Conservation (phyloP, 805 yeast genomes). For the Candida tibetensis region DNA sequence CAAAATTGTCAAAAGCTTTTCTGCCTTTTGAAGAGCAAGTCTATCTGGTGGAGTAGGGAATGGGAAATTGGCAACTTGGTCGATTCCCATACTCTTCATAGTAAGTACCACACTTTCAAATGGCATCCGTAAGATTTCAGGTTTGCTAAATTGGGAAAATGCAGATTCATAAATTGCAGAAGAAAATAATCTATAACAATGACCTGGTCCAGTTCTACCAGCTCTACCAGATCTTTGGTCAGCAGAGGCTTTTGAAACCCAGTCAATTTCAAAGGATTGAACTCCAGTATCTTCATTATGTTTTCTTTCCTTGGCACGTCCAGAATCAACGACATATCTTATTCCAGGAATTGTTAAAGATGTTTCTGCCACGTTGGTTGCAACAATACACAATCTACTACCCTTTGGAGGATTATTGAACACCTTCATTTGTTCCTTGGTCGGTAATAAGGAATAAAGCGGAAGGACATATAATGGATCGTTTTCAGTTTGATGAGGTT, state of each 20-base stretch:
- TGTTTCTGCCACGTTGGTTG: constrained; percentile 98
- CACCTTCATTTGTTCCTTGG: constrained; percentile 90
- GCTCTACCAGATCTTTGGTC: constrained; percentile 97
- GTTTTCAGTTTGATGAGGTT: constrained; percentile 63
- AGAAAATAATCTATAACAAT: constrained; percentile 86
- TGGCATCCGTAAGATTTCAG: constrained; percentile 94
- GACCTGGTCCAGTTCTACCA: constrained; percentile 99
- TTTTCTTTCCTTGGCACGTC: constrained; percentile 86
- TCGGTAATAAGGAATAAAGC: constrained; percentile 88
- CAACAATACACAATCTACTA: constrained; percentile 84
- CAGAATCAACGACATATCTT: constrained; percentile 91
- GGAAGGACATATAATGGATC: constrained; percentile 92
- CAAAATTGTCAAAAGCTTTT: constrained; percentile 60
- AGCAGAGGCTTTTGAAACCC: constrained; percentile 95
- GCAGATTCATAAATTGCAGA: constrained; percentile 91
- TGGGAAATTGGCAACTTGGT: constrained; percentile 86
- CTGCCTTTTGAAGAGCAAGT: constrained; percentile 57
- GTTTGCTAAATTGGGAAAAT: constrained; percentile 76
- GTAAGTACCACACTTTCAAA: constrained; percentile 92
- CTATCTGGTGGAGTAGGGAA: constrained; percentile 92
- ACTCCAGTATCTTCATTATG: constrained; percentile 83
- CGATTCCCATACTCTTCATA: constrained; percentile 97
- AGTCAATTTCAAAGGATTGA: constrained; percentile 85
- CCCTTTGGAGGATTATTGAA: constrained; percentile 84
- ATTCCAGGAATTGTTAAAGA: constrained; percentile 95